Percentiles rank a stretch among this genome's conserved stretches.
phyloP scores from a whole-genome alignment of 352 stramenopile species.

The Globisporangium radiosum region DNA sequence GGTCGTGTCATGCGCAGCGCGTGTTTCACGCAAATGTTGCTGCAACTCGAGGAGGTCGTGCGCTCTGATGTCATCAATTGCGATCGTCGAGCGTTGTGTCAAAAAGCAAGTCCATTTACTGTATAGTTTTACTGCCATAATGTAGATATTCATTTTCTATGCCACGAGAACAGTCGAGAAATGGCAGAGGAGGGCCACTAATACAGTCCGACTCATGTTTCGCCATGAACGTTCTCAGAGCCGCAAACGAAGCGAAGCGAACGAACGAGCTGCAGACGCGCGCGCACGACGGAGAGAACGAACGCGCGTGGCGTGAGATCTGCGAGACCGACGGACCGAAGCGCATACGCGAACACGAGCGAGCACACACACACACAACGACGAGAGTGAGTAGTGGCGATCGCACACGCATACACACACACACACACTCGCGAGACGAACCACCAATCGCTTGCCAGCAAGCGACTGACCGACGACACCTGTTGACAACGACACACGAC shows the following conservation, averaged over 20 bases:
- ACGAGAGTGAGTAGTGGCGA: too few relatives aligned
- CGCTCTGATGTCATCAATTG: too few relatives aligned
- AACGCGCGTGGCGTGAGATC: background rate
- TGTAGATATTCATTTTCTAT: too few relatives aligned
- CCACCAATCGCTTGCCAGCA: too few relatives aligned
- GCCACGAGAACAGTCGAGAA: slow-evolving; percentile 10
- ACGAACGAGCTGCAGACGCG: background rate
- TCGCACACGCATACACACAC: background rate
- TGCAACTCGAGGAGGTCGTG: too few relatives aligned
- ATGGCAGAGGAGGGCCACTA: slow-evolving; percentile 9
- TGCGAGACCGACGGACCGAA: background rate
- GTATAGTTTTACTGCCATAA: too few relatives aligned
- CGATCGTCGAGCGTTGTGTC: too few relatives aligned
- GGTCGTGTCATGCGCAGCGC: too few relatives aligned
- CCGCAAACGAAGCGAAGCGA: background rate
- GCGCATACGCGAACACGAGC: background rate
- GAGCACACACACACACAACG: background rate
- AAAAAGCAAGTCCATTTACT: too few relatives aligned
- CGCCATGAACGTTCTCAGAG: slow-evolving; percentile 6
- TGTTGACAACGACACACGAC: background rate
- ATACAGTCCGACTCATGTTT: slow-evolving; percentile 10
- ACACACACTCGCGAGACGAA: background rate
- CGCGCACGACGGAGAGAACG: background rate
- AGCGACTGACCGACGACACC: background rate
- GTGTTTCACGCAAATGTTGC: too few relatives aligned